These are phyloP conservation scores for Aspergillus sojae DNA, from an alignment of 2,329 filamentous ascomycete species.

Conservation along the genomic window DNA sequence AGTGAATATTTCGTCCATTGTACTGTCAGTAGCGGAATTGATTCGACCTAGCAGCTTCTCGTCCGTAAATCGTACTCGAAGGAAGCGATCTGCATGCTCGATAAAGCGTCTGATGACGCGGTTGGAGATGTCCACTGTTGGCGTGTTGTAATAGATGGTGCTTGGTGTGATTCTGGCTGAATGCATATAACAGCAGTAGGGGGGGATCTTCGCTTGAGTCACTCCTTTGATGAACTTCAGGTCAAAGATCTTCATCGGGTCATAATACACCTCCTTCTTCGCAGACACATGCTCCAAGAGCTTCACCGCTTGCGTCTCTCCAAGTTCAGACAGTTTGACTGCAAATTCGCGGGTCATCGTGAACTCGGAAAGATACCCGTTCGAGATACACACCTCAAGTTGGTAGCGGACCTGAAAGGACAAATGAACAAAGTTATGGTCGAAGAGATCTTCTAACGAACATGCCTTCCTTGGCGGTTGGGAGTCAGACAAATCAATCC, in stretches of 20 bases:
- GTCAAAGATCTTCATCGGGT: constrained; percentile 75
- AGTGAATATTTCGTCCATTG: constrained; percentile 71
- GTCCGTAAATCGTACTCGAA: constrained; percentile 87
- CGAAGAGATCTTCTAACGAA: constrained; percentile 39
- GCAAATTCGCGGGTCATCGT: constrained; percentile 71
- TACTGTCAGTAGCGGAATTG: constrained; percentile 56
- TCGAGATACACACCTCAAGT: constrained; percentile 89
- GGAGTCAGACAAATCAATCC: constrained; percentile 40
- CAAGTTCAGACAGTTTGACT: constrained; percentile 57
- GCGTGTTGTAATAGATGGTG: constrained; percentile 75
- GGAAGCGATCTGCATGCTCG: constrained; percentile 73
- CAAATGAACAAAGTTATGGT: constrained; percentile 48
- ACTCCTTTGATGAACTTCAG: constrained; percentile 49
- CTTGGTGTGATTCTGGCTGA: constrained; percentile 83
- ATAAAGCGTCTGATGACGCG: constrained; percentile 76
- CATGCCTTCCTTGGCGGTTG: constrained; percentile 31
- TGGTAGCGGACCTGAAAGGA: constrained; percentile 81
- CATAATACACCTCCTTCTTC: constrained; percentile 60
- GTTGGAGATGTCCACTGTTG: constrained; percentile 83
- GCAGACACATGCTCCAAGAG: constrained; percentile 76
- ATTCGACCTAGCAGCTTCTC: constrained; percentile 69
- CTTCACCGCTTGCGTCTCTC: constrained; percentile 58
- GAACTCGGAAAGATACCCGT: constrained; percentile 74
- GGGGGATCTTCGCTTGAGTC: constrained; percentile 59
- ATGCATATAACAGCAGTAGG: constrained; percentile 74